These are phyloP conservation scores for Avena eriantha DNA, from an alignment of 176 grass and related monocot species.

Conservation along the genomic window DNA sequence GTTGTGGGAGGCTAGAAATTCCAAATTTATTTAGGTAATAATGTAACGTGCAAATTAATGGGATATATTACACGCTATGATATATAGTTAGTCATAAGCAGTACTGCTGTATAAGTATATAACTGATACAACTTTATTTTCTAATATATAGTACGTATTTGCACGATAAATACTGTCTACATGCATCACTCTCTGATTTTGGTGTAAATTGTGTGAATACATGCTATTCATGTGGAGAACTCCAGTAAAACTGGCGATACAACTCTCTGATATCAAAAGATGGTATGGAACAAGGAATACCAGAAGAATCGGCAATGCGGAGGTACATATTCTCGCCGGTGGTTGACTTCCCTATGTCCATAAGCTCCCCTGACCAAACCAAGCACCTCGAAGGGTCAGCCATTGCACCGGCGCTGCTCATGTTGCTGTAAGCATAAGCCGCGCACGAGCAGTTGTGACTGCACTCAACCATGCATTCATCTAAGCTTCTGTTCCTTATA, in stretches of 20 bases:
- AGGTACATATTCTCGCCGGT: conserved; percentile 28
- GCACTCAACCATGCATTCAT: conserved; percentile 49
- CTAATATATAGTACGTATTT: background rate
- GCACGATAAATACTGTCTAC: background rate
- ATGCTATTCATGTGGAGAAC: background rate
- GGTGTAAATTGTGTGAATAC: background rate
- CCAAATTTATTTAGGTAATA: background rate
- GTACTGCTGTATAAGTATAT: background rate
- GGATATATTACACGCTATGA: background rate
- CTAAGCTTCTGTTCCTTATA: conserved; percentile 42
- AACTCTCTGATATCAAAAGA: background rate
- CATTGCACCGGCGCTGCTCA: background rate
- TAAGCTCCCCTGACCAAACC: conserved; percentile 54
- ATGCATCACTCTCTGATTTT: background rate
- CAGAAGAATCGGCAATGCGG: conserved; percentile 36
- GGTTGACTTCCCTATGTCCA: conserved; percentile 43
- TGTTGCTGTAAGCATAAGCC: conserved; percentile 46
- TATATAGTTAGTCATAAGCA: background rate
- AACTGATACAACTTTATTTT: background rate
- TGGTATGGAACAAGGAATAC: background rate
- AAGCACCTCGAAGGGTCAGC: conserved; percentile 49
- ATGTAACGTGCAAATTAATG: background rate
- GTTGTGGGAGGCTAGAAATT: background rate
- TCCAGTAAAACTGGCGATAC: background rate
- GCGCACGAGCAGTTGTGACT: conserved; percentile 53